A percentile compares a stretch with the other conserved stretches of the same genome.
phyloP scores from a whole-genome alignment of 257 asterid genomes.

The Dorcoceras hygrometricum region DNA sequence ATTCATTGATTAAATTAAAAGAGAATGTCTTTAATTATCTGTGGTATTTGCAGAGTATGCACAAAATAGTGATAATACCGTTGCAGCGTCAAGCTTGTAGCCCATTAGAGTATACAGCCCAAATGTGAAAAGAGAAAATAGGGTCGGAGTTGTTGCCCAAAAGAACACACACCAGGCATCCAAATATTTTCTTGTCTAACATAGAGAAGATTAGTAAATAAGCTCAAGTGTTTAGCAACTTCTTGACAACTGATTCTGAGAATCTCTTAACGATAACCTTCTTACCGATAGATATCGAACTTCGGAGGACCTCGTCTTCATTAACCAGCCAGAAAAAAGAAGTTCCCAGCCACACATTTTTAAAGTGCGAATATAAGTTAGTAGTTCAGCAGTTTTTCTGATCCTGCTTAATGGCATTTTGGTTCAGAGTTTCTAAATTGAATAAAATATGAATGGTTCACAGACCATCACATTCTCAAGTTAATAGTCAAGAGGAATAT shows the following conservation, averaged over 20 bases:
- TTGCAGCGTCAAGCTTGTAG: conserved; percentile 95
- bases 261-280: conserved; percentile 19
- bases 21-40: background rate
- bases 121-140: conserved; percentile 86
- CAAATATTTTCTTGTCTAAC: conserved; percentile 90
- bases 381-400: conserved; percentile 73
- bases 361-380: conserved; percentile 77
- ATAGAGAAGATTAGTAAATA: conserved; percentile 22
- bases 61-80: conserved; percentile 43
- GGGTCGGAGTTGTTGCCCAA: conserved; percentile 99
- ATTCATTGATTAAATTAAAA: background rate
- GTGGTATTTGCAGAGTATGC: conserved; percentile 15
- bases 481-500: background rate
- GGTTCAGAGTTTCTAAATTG: conserved; percentile 9
- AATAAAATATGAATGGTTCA: background rate
- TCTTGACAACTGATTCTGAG: background rate
- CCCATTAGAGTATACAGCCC: conserved; percentile 91
- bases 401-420: conserved; percentile 52
- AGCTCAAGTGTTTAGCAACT: conserved; percentile 21
- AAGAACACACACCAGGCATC: conserved; percentile 99
- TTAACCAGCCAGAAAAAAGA: conserved; percentile 72
- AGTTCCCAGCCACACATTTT: conserved; percentile 96
- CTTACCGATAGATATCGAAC: conserved; percentile 73
- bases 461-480: background rate
- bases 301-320: conserved; percentile 82